Conservation (phyloP, 768 basidiomycete species). For the Cystobasidium tubakii region DNA sequence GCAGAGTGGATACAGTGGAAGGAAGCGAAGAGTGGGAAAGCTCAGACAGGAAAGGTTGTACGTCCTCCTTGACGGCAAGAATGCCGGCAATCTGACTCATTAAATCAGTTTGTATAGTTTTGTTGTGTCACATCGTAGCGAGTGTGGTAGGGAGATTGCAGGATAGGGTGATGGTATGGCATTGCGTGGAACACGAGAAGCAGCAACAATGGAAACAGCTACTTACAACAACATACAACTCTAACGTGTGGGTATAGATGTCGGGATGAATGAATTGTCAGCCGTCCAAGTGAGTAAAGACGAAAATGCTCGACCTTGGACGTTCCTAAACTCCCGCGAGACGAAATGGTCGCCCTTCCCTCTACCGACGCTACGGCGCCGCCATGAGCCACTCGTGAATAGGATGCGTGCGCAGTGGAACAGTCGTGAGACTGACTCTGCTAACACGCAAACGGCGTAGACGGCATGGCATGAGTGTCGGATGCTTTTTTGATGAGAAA, state of each 20-base stretch:
- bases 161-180: not conserved
- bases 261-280: conserved; percentile 34
- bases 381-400: conserved; percentile 12
- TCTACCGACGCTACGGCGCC: not conserved
- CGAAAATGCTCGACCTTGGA: not conserved
- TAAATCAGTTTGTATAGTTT: conserved; percentile 35
- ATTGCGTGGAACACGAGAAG: conserved; percentile 2
- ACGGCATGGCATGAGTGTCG: conserved; percentile 24
- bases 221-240: not conserved
- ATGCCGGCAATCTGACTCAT: conserved; percentile 17
- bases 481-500: conserved; percentile 38
- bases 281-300: conserved; percentile 14
- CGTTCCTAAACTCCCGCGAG: conserved; percentile 20
- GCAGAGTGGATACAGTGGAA: not conserved
- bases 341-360: not conserved
- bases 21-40: not conserved
- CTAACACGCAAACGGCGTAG: conserved; percentile 7
- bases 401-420: not conserved
- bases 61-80: not conserved
- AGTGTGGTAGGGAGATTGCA: not conserved
- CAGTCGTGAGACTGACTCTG: not conserved
- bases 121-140: conserved; percentile 25
- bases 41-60: conserved; percentile 20
- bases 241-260: no score
- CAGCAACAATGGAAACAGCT: not conserved